Conservation (phyloP, 495 filamentous ascomycete genomes). For the Xylaria cubensis region DNA sequence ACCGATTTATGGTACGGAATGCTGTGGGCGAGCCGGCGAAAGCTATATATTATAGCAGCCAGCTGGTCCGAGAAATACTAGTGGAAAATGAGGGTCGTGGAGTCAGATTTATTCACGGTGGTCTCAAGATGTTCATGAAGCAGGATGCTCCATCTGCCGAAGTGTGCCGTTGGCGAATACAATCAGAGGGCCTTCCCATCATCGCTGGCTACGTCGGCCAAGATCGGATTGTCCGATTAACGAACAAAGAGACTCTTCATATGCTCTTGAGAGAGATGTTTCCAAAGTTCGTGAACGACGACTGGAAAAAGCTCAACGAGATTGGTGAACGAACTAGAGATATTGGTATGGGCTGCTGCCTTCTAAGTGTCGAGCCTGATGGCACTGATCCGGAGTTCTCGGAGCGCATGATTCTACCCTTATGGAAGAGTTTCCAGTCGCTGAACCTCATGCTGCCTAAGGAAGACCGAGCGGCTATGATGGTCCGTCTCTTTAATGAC, state of each 20-base stretch:
- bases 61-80: constrained; percentile 83
- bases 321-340: constrained; percentile 83
- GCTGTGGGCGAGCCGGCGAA: constrained; percentile 79
- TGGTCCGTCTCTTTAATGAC: constrained; percentile 90
- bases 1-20: constrained; percentile 96
- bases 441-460: constrained; percentile 97
- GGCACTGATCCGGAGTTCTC: constrained; percentile 71
- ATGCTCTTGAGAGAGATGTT: constrained; percentile 93
- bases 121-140: constrained; percentile 98
- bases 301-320: constrained; percentile 79
- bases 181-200: constrained; percentile 89
- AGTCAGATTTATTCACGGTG: constrained; percentile 94
- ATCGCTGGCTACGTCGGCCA: constrained; percentile 87
- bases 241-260: constrained; percentile 75
- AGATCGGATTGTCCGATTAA: constrained; percentile 73
- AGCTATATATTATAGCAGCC: constrained; percentile 93
- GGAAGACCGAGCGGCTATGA: constrained; percentile 91
- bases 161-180: constrained; percentile 92
- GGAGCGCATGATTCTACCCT: constrained; percentile 83
- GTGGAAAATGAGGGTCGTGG: constrained; percentile 82
- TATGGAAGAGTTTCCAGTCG: constrained; percentile 87
- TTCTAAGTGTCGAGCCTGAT: constrained; percentile 79
- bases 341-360: constrained; percentile 89
- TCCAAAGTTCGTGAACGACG: constrained; percentile 72
- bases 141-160: constrained; percentile 87